These are phyloP conservation scores for Tuber melanosporum DNA, from an alignment of 495 filamentous ascomycete species.

Conservation along the genomic window DNA sequence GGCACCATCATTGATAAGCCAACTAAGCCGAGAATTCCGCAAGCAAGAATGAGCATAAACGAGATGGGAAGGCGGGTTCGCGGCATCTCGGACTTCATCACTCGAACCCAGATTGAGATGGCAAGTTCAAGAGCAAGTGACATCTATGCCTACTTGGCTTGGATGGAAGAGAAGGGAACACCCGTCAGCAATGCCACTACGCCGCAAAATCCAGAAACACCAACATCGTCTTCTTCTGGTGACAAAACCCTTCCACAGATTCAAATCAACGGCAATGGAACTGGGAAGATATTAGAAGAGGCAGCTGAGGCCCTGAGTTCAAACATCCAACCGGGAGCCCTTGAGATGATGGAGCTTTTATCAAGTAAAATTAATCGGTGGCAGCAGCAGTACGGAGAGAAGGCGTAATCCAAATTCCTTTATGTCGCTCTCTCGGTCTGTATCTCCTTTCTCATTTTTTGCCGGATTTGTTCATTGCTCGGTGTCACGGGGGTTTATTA, in stretches of 20 bases:
- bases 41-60: constrained; percentile 67
- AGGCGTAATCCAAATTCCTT: constrained; percentile 20
- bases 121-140: constrained; percentile 47
- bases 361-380: constrained; percentile 42
- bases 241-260: constrained; percentile 36
- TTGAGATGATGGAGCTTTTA: constrained; percentile 41
- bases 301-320: constrained; percentile 34
- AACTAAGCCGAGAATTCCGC: constrained; percentile 41
- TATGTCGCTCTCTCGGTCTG: not conserved
- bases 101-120: constrained; percentile 82
- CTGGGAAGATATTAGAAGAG: constrained; percentile 36
- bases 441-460: not conserved
- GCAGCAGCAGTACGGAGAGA: constrained; percentile 41
- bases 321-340: constrained; percentile 29
- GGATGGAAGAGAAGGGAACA: constrained; percentile 42
- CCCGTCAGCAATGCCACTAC: constrained; percentile 38
- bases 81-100: constrained; percentile 82
- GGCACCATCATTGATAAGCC: constrained; percentile 39
- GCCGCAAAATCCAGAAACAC: constrained; percentile 36
- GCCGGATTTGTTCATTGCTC: not conserved
- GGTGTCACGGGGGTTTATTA: constrained; percentile 4
- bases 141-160: constrained; percentile 40
- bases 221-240: constrained; percentile 21
- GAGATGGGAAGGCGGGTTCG: constrained; percentile 85
- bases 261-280: constrained; percentile 40